phyloP scores from a whole-genome alignment of 805 yeast genomes.

The Yamadazyma sp. region DNA sequence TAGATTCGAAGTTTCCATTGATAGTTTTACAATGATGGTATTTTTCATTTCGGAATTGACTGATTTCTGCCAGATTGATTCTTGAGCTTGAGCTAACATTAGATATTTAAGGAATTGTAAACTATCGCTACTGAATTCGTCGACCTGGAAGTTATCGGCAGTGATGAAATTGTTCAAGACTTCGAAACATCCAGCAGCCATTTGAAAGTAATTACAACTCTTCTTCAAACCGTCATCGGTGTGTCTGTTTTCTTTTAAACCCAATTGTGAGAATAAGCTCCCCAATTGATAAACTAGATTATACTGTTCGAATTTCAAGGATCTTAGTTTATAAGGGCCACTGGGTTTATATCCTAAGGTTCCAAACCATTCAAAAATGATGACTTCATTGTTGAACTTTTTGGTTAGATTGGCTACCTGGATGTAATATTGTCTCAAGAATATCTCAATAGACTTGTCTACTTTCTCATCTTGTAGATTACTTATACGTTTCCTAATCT shows the following conservation, averaged over 20 bases:
- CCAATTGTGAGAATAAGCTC: constrained; percentile 57
- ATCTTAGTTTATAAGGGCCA: constrained; percentile 43
- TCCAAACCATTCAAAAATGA: constrained; percentile 71
- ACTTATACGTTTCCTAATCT: constrained; percentile 41
- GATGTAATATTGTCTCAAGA: constrained; percentile 45
- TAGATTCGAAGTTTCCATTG: constrained; percentile 58
- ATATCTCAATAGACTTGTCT: constrained; percentile 31
- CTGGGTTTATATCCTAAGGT: constrained; percentile 56
- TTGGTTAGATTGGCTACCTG: constrained; percentile 41
- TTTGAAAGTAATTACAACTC: constrained; percentile 64
- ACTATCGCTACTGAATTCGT: constrained; percentile 45
- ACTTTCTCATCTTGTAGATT: constrained; percentile 27
- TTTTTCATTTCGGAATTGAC: constrained; percentile 47
- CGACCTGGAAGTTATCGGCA: constrained; percentile 1
- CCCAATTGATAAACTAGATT: constrained; percentile 71
- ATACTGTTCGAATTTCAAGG: constrained; percentile 57
- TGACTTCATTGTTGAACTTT: constrained; percentile 64
- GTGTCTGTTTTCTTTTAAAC: constrained; percentile 40
- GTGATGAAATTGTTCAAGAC: constrained; percentile 6
- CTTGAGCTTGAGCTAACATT: constrained; percentile 84
- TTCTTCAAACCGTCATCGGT: constrained; percentile 56
- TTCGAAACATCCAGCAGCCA: constrained; percentile 66
- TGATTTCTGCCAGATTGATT: constrained; percentile 79
- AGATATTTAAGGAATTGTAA: constrained; percentile 48
- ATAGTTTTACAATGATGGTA: constrained; percentile 58